phyloP scores from a whole-genome alignment of 1,284 basidiomycete genomes.

The Clitocybe nebularis region DNA sequence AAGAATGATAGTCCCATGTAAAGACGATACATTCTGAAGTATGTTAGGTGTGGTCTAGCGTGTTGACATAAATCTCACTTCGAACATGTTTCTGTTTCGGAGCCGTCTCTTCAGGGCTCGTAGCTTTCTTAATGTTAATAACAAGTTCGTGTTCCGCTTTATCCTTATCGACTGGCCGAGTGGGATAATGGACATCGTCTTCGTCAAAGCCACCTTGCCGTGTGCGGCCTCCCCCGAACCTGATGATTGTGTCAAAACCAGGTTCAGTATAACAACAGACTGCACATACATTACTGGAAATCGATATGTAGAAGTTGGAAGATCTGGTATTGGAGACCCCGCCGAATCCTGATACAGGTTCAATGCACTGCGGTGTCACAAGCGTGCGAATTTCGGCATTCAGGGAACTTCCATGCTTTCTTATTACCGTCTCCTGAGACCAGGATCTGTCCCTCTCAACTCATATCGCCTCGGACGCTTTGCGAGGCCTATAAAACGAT shows the following conservation, averaged over 20 bases:
- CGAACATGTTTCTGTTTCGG: conserved; percentile 97
- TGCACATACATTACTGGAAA: conserved; percentile 4
- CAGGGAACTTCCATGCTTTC: conserved; percentile 10
- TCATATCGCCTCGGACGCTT: not conserved
- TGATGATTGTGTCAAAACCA: conserved; percentile 7
- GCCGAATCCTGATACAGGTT: not conserved
- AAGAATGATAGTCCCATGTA: conserved; percentile 98
- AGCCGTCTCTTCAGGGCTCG: conserved; percentile 86
- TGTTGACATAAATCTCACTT: conserved; percentile 54
- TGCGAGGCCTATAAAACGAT: not conserved
- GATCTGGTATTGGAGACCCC: not conserved
- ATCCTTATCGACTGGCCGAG: conserved; percentile 94
- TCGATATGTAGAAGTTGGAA: not conserved
- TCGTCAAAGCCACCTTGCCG: conserved; percentile 55
- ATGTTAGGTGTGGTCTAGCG: conserved; percentile 10
- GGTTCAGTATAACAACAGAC: not conserved
- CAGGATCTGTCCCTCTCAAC: conserved; percentile 2
- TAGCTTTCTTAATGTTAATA: conserved; percentile 95
- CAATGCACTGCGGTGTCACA: not conserved
- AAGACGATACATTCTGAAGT: conserved; percentile 89
- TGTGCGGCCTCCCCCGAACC: conserved; percentile 33
- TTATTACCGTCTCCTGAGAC: conserved; percentile 1
- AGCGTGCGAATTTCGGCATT: not conserved
- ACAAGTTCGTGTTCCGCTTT: conserved; percentile 91
- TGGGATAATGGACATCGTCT: conserved; percentile 85